Percentiles rank a stretch among this genome's conserved stretches.
Conservation (phyloP, 2,329 filamentous ascomycete genomes). For the Xylariaceae sp. region DNA sequence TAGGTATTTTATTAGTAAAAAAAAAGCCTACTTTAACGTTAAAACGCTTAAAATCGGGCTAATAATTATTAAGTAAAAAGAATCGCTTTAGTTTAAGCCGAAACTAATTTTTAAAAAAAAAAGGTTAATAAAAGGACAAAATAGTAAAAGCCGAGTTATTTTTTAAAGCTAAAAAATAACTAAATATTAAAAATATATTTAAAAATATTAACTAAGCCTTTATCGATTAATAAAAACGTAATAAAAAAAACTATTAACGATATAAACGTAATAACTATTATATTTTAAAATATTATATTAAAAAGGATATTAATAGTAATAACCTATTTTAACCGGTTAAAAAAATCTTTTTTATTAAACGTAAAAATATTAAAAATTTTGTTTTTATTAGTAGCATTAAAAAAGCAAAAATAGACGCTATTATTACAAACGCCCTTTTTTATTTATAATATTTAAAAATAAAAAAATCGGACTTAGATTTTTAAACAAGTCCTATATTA, state of each 20-base stretch:
- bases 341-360: neutral
- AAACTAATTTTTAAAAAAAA: neutral
- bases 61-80: neutral
- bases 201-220: neutral
- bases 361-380: neutral
- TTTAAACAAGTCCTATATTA: too few relatives aligned
- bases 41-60: neutral
- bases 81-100: neutral
- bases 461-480: neutral
- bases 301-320: neutral
- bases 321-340: neutral
- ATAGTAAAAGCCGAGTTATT: neutral
- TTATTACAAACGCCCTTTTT: neutral
- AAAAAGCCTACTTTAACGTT: neutral
- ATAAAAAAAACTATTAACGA: neutral
- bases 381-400: neutral
- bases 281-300: neutral
- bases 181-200: neutral
- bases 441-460: neutral
- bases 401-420: neutral
- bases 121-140: neutral
- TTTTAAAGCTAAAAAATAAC: neutral
- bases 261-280: neutral
- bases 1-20: neutral
- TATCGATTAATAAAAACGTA: neutral